Conservation (phyloP, 805 yeast species). For the Metschnikowia noctiluminum region DNA sequence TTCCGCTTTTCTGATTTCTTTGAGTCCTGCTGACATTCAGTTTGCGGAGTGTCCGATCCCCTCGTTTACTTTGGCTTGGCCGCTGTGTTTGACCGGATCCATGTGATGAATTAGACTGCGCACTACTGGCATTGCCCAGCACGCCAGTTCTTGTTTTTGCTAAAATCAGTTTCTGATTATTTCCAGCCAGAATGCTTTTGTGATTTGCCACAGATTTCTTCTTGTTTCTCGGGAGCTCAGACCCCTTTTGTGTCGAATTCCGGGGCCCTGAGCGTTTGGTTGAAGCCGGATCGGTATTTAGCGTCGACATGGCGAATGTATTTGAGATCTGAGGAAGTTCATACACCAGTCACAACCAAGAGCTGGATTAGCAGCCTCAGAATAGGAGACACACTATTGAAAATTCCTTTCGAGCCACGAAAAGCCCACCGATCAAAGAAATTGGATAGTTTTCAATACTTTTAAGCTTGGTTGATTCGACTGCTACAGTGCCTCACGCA, state of each 20-base stretch:
- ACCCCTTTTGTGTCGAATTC: background rate
- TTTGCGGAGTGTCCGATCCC: background rate
- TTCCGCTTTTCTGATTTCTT: background rate
- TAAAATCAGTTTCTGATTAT: background rate
- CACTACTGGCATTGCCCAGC: background rate
- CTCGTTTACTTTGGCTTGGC: background rate
- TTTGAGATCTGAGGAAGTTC: no score
- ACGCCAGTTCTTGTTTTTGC: background rate
- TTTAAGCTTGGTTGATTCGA: background rate
- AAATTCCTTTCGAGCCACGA: background rate
- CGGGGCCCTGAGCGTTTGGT: background rate
- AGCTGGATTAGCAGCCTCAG: no score
- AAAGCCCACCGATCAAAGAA: background rate
- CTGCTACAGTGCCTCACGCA: background rate
- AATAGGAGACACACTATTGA: background rate
- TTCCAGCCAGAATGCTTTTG: background rate
- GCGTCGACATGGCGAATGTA: background rate
- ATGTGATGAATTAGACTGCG: background rate
- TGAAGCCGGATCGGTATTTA: background rate
- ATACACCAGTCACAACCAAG: no score
- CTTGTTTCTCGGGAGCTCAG: background rate
- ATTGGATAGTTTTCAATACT: no score
- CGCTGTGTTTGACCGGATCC: background rate
- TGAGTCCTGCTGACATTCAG: background rate
- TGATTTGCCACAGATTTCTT: background rate